Base-by-base conservation (phyloP, 1,284 basidiomycete species). In the Puccinia horiana region DNA sequence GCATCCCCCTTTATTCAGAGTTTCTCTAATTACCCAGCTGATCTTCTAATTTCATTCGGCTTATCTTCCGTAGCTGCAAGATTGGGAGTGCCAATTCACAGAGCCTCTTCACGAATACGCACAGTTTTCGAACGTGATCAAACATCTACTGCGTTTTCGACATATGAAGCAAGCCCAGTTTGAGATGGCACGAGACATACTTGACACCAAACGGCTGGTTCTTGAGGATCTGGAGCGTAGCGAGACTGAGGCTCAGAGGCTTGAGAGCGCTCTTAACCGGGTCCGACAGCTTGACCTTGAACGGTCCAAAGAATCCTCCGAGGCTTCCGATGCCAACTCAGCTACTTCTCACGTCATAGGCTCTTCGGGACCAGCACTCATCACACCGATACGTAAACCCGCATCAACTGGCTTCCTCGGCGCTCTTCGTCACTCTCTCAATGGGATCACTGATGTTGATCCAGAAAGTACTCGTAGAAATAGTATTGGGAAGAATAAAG, bases 81-180 rank as follows among this genome's bases (percentile, higher is more conserved):
- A 94, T 83, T 91, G 96, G 85, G 95, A 98, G 87, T 91, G 94
- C 86, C 92, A 92, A 85, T 97, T 95, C 89, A 94, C 94, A 20
- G 97, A 99, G 87, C 97, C 97, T 2, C 88, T 99, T 74, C 93
- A 97, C 85, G 96, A 98, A 86, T 99, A 99, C 87, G 90, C 92
- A 54, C 96, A 99, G 87, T 99, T 98, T 86, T 95, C 94, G 11
- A 89, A 90, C 16, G 95, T 98, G 85, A 97, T 99, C 88, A 96
- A 94, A 89, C 93, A 93, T 85, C 89, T 98, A 32, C 91, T 99
- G 74, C 92, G 92, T 0, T 99, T 97, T 88, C 92, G 97, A 44
- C 97, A 99, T 87, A 94, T 96, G 88, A 99, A 99, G 88, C 96
- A 99, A 85, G 93, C 96, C 14, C 97, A 99, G 87, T 96, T 93